Evolutionary conservation across 306 rosid genomes (phyloP), one percentile per base, ranked within the genome.

Genomic region (Psophocarpus tetragonolobus): DNA sequence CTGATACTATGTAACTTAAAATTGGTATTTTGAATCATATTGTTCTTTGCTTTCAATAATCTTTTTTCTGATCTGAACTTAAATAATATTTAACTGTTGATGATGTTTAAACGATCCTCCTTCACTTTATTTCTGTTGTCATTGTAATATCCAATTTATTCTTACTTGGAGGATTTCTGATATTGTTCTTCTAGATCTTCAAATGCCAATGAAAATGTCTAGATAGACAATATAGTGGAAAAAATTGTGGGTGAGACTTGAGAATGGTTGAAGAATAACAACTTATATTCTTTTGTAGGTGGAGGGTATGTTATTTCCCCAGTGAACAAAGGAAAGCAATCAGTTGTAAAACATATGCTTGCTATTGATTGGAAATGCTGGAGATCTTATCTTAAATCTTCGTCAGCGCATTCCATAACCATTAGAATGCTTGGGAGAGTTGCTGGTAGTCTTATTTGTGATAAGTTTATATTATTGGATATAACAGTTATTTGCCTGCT

Each of bases 341-440:
- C 99, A 2, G 87, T 92, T 61, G 97, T 95, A 53, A 95, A 88
- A 82, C 99, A 95, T 90, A 95, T 92, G 97, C 97, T 95, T 86
- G 90, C 99, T 41, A 88, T 95, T 76, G 97, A 95, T 80, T 95
- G 99, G 99, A 95, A 91, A 77, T 88, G 76, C 76, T 95, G 99
- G 99, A 95, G 92, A 76, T 78, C 92, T 65, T 92, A 86, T 86
- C 76, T 89, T 48, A 92, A 87, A 32, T 84, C 97, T 44, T 89
- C 99, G 23, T 91, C 96, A 38, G 96, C 96, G 33, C 85, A 91
- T 73, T 81, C 92, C 56, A 89, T 92, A 70, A 95, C 97, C 44
- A 85, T 92, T 72, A 79, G 54, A n/a, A 95, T 95, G 99, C 92
- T 95, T 51, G 99, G 88, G 83, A 95, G 90, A 84, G 88, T 95